These are phyloP conservation scores for Sporobolomyces roseus DNA, from an alignment of 768 basidiomycete species.

Conservation along the genomic window DNA sequence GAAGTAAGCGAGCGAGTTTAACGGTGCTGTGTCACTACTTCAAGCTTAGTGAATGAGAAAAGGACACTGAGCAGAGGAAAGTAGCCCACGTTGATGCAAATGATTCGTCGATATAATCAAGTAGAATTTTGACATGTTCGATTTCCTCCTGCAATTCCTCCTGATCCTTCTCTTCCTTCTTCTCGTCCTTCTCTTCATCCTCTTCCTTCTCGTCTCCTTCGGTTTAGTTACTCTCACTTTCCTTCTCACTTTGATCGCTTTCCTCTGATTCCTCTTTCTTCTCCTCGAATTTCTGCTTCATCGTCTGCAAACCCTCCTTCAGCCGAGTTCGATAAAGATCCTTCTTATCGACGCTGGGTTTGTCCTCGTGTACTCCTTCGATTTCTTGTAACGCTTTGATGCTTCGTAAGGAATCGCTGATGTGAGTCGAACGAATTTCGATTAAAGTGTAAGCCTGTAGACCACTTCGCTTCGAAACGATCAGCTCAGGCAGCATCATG, in stretches of 20 bases:
- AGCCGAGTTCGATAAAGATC: conserved; percentile 53
- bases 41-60: neutral
- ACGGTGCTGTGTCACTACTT: neutral
- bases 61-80: neutral
- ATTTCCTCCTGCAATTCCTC: conserved; percentile 52
- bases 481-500: no score
- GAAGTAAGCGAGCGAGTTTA: neutral
- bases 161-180: conserved; percentile 49
- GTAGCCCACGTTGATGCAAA: conserved; percentile 16
- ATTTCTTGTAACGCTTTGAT: neutral
- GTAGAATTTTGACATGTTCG: conserved; percentile 56
- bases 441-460: neutral
- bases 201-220: no score
- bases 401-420: neutral
- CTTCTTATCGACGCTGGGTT: conserved; percentile 7
- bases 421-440: neutral
- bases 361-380: conserved; percentile 27
- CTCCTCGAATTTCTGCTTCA: no score
- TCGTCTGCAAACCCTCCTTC: conserved; percentile 45
- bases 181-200: conserved; percentile 10
- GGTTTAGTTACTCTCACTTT: neutral
- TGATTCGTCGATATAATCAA: conserved; percentile 52
- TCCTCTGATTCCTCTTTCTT: neutral
- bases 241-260: neutral
- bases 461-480: no score